A percentile compares a stretch with the other conserved stretches of the same genome.
Evolutionary conservation across 768 basidiomycete species (phyloP).

Genomic region (Panaeolus papilionaceus): DNA sequence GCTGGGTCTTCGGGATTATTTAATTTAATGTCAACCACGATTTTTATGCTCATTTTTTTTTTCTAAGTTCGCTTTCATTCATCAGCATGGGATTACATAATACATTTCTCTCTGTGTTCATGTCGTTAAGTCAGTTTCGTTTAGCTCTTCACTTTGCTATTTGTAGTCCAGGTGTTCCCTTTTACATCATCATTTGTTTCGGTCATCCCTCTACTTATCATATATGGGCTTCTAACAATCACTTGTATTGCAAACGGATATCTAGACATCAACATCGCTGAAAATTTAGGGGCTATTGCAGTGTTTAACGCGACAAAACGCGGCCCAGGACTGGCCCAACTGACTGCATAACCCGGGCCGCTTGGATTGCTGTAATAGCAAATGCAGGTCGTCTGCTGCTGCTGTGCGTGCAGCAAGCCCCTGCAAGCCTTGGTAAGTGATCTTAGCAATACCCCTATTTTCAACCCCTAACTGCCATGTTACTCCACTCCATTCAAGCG

Average conservation of each 20-base stretch:
- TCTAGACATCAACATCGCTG: not conserved
- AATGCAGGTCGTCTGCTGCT: too few relatives aligned
- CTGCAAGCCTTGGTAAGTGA: too few relatives aligned
- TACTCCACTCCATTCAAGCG: too few relatives aligned
- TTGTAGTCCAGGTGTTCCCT: not conserved
- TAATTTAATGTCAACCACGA: not conserved
- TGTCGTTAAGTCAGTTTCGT: not conserved
- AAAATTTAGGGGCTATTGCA: not conserved
- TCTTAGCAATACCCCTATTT: not conserved
- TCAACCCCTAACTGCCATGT: not conserved
- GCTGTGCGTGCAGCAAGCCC: too few relatives aligned
- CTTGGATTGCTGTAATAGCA: too few relatives aligned
- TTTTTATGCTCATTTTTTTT: conserved; percentile 1
- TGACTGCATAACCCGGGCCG: too few relatives aligned
- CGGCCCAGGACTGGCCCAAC: too few relatives aligned
- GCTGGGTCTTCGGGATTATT: not conserved
- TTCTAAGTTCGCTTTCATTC: not conserved
- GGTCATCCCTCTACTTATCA: not conserved
- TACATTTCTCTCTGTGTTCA: not conserved
- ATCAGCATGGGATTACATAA: not conserved
- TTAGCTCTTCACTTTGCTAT: not conserved
- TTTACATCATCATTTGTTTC: not conserved
- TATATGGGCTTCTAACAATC: too few relatives aligned
- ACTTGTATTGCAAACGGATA: too few relatives aligned
- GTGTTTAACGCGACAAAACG: not conserved